Percentiles rank a stretch among this genome's conserved stretches.
phyloP scores from a whole-genome alignment of 192 early-diverging fungal species.

The Helicostylum pulchrum region DNA sequence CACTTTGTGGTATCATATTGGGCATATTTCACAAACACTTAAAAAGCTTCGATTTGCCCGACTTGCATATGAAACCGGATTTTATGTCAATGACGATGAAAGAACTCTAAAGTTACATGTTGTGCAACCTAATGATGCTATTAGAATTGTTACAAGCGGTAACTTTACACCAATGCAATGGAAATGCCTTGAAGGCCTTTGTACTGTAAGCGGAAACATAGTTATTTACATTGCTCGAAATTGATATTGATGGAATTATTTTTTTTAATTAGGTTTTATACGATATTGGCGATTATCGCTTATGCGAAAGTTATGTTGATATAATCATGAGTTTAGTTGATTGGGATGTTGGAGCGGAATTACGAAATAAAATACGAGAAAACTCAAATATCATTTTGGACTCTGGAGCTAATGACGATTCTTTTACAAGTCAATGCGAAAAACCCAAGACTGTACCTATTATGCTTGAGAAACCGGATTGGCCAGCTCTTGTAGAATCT shows the following conservation, averaged over 20 bases:
- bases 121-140: neutral
- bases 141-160: neutral
- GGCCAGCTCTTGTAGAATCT: neutral
- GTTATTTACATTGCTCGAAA: too few species aligned
- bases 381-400: too few species aligned
- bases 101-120: neutral
- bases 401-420: neutral
- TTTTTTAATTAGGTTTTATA: constrained; percentile 34
- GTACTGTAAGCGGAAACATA: constrained; percentile 13
- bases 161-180: constrained; percentile 27
- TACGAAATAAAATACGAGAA: neutral
- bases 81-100: constrained; percentile 14
- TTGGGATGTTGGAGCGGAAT: constrained; percentile 25
- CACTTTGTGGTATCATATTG: constrained; percentile 31
- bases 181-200: constrained; percentile 32
- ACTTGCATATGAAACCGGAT: constrained; percentile 29
- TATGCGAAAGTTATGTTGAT: constrained; percentile 38
- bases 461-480: neutral
- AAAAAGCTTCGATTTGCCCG: constrained; percentile 25
- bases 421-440: neutral
- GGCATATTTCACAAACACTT: constrained; percentile 16
- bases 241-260: neutral
- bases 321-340: constrained; percentile 27
- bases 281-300: constrained; percentile 40
- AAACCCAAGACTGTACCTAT: neutral